A percentile compares a stretch with the other conserved stretches of the same genome.
Conservation (phyloP, 345 rosid genomes). For the Ceriops zippeliana region DNA sequence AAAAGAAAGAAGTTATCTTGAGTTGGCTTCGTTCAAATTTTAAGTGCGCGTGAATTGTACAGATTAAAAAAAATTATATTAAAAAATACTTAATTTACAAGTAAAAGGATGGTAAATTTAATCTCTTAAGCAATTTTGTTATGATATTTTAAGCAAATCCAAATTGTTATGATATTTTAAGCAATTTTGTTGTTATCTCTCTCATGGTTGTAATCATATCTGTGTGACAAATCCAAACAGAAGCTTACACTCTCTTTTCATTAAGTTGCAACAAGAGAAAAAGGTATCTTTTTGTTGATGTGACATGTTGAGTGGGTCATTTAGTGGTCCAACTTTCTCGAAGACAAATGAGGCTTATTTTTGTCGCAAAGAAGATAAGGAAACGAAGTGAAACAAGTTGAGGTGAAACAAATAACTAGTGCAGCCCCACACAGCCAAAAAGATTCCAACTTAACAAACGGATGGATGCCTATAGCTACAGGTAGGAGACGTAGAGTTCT, state of each 20-base stretch:
- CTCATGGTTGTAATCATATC: no score
- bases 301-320: conserved; percentile 8
- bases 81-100: no score
- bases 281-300: conserved; percentile 3
- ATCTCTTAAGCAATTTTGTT: no score
- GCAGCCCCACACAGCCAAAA: conserved; percentile 34
- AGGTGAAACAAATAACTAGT: conserved; percentile 12
- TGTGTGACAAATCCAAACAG: no score
- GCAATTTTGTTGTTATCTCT: no score
- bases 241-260: neutral
- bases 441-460: conserved; percentile 32
- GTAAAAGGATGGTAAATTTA: no score
- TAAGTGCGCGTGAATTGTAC: no score
- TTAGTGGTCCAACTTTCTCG: conserved; percentile 8
- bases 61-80: no score
- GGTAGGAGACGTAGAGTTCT: conserved; percentile 23
- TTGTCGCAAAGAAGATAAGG: conserved; percentile 12
- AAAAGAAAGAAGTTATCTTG: no score
- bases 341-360: conserved; percentile 19
- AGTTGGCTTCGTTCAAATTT: no score
- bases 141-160: no score
- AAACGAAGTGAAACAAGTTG: conserved; percentile 16
- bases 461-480: conserved; percentile 17
- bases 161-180: no score
- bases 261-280: conserved; percentile 5